Percentiles rank a stretch among this genome's conserved stretches.
Evolutionary conservation across 1,139 yeast genomes (phyloP).

Genomic region (Arxiozyma bovina): DNA sequence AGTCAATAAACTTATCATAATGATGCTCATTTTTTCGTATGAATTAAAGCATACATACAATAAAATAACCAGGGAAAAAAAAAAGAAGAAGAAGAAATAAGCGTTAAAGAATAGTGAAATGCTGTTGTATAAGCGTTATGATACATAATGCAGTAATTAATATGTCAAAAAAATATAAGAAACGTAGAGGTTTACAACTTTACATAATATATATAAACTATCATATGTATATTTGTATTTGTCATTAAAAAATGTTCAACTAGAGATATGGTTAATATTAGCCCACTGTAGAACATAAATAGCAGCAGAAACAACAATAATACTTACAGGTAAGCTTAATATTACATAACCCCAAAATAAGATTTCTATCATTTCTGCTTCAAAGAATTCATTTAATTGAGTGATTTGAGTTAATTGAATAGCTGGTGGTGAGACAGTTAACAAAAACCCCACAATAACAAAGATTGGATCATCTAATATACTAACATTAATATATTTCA

Average conservation of each 20-base stretch:
- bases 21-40: neutral
- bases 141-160: neutral
- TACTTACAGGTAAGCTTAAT: conserved; percentile 65
- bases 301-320: conserved; percentile 57
- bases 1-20: neutral
- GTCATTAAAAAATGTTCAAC: neutral
- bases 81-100: too few relatives aligned
- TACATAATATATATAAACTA: neutral
- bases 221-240: neutral
- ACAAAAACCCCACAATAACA: conserved; percentile 59
- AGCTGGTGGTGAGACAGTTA: conserved; percentile 72
- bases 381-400: conserved; percentile 52
- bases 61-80: too few relatives aligned
- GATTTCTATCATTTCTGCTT: conserved; percentile 64
- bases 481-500: conserved; percentile 53
- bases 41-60: neutral
- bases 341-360: conserved; percentile 72
- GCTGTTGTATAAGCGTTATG: too few relatives aligned
- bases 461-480: conserved; percentile 72
- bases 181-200: neutral
- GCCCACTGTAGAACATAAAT: conserved; percentile 38
- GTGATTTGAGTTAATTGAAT: conserved; percentile 72
- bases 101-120: neutral
- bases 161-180: neutral
- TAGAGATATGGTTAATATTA: conserved; percentile 6